These are phyloP conservation scores for Penicillium samsonianum DNA, from an alignment of 495 filamentous ascomycete genomes.

Conservation along the genomic window DNA sequence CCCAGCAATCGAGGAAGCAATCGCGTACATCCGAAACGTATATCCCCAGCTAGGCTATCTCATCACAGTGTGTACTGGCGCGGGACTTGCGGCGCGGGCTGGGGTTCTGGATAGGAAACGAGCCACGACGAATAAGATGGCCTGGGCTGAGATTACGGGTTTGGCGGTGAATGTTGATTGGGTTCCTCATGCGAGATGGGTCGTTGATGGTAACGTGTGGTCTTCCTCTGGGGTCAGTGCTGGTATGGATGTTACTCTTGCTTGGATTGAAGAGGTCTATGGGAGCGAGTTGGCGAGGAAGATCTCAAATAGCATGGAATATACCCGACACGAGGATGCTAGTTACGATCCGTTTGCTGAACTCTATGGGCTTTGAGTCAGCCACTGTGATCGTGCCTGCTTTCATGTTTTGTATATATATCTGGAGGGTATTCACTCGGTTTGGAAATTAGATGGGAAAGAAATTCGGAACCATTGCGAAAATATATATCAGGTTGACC, in stretches of 20 bases:
- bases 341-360: conserved; percentile 27
- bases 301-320: conserved; percentile 22
- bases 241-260: conserved; percentile 62
- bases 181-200: conserved; percentile 65
- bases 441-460: background rate
- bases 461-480: background rate
- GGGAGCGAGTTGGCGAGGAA: conserved; percentile 17
- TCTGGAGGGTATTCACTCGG: background rate
- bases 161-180: conserved; percentile 53
- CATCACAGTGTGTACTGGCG: conserved; percentile 64
- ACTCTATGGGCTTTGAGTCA: conserved; percentile 19
- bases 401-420: background rate
- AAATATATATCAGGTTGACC: background rate
- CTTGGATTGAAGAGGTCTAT: conserved; percentile 29
- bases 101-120: conserved; percentile 59
- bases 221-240: conserved; percentile 61
- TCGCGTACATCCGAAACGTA: conserved; percentile 46
- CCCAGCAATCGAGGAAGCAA: conserved; percentile 27
- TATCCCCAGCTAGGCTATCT: conserved; percentile 55
- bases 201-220: conserved; percentile 67
- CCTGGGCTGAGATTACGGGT: conserved; percentile 29
- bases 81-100: conserved; percentile 50
- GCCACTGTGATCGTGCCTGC: background rate
- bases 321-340: conserved; percentile 22
- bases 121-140: conserved; percentile 55